Evolutionary conservation across 1,284 basidiomycete genomes (phyloP).

Genomic region (Cryptococcus sp.): DNA sequence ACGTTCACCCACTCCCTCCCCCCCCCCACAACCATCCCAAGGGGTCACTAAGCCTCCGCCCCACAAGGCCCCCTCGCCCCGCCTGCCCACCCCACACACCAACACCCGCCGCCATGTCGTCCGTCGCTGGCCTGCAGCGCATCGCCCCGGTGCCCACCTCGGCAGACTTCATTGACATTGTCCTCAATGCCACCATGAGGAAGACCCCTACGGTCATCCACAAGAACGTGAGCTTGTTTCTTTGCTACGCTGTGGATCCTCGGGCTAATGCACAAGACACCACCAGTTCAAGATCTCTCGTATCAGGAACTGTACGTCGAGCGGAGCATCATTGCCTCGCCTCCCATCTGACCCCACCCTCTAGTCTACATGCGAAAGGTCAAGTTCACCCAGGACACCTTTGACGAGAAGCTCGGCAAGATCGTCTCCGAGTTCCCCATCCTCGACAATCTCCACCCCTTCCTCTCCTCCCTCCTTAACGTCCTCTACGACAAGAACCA

Average conservation of each 20-base stretch:
- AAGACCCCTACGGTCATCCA: constrained; percentile 93
- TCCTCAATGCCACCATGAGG: constrained; percentile 80
- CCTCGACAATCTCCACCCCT: constrained; percentile 93
- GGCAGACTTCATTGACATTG: constrained; percentile 88
- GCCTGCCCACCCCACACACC: constrained; percentile 1
- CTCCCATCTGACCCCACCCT: constrained; percentile 51
- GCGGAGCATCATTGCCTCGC: neutral
- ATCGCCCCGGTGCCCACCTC: constrained; percentile 97
- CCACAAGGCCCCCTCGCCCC: neutral
- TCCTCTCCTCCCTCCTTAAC: constrained; percentile 88
- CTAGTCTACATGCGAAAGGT: constrained; percentile 95
- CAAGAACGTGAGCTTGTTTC: constrained; percentile 62
- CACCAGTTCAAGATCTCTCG: constrained; percentile 81
- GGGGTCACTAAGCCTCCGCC: neutral
- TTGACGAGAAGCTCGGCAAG: constrained; percentile 91
- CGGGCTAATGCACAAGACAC: neutral
- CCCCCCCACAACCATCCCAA: neutral
- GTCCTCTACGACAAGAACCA: constrained; percentile 98
- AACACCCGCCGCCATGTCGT: constrained; percentile 34
- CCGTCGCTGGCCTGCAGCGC: constrained; percentile 68
- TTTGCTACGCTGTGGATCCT: too few relatives aligned
- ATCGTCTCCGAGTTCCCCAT: constrained; percentile 96
- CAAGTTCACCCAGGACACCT: constrained; percentile 97
- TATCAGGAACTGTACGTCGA: constrained; percentile 48
- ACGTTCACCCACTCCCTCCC: neutral